Percentiles rank a stretch among this genome's conserved stretches.
Conservation (phyloP, 169 alveolate species). For the Eimeria falciformis region DNA sequence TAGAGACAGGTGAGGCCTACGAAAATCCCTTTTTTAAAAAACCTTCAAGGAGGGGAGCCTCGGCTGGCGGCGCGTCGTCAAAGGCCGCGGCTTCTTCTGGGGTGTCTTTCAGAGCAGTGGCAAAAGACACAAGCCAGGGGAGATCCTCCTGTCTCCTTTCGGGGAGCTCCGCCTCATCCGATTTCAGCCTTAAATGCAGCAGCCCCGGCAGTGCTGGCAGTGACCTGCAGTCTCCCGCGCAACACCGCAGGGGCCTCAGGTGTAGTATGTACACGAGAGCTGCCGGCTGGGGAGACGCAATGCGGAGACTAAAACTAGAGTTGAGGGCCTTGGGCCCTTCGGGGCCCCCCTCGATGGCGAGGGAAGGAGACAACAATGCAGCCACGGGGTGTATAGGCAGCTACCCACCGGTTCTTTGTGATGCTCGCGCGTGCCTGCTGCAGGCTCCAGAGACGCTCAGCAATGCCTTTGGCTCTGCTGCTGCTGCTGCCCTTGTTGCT, state of each 20-base stretch:
- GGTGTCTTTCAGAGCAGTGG: neutral
- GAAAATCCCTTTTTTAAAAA: neutral
- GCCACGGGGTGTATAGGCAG: neutral
- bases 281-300: no score
- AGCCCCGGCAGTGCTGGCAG: no score
- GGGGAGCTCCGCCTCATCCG: neutral
- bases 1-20: no score
- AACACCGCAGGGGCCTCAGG: no score
- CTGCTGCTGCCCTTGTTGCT: constrained; percentile 18
- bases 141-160: neutral
- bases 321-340: no score
- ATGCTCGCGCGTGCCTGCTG: neutral
- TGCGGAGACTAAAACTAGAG: no score
- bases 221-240: no score
- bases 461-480: constrained; percentile 9
- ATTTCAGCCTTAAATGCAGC: no score
- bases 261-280: no score
- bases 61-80: neutral
- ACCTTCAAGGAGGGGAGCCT: constrained; percentile 15
- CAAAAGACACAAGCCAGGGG: constrained; percentile 10
- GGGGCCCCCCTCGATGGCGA: no score
- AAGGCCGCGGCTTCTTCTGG: neutral
- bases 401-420: neutral
- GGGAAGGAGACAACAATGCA: no score
- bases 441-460: neutral